Percentiles rank a stretch among this genome's conserved stretches.
phyloP scores from a whole-genome alignment of 345 rosid genomes.

The Hibiscus syriacus region DNA sequence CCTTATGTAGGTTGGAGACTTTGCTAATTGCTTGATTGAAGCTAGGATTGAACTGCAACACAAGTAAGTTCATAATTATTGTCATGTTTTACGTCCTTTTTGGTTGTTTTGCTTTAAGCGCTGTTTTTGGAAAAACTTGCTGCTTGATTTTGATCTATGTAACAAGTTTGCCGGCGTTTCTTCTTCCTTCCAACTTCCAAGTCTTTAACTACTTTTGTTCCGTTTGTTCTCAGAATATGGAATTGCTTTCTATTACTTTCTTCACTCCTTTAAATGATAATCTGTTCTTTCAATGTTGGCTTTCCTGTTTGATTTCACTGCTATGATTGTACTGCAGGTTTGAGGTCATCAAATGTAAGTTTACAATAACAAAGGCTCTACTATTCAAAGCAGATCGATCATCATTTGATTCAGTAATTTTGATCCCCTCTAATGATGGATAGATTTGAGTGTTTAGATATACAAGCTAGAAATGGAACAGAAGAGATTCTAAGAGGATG shows the following conservation, averaged over 20 bases:
- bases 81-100: neutral
- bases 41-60: constrained; percentile 71
- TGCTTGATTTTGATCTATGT: neutral
- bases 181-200: neutral
- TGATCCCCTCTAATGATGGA: constrained; percentile 6
- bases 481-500: constrained; percentile 80
- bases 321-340: constrained; percentile 30
- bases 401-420: constrained; percentile 40
- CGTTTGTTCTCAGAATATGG: no score
- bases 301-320: constrained; percentile 4
- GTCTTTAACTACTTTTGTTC: neutral
- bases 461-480: constrained; percentile 77
- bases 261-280: no score
- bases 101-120: neutral
- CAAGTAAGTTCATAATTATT: constrained; percentile 47
- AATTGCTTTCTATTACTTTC: no score
- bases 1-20: constrained; percentile 63
- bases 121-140: neutral
- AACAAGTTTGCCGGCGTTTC: neutral
- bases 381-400: constrained; percentile 82
- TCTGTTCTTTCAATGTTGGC: neutral
- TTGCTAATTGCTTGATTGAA: constrained; percentile 76
- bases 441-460: constrained; percentile 36
- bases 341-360: constrained; percentile 71
- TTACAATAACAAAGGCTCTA: constrained; percentile 70